Evolutionary conservation across 2,329 filamentous ascomycete species (phyloP).

Genomic region (Zarea fungicola): DNA sequence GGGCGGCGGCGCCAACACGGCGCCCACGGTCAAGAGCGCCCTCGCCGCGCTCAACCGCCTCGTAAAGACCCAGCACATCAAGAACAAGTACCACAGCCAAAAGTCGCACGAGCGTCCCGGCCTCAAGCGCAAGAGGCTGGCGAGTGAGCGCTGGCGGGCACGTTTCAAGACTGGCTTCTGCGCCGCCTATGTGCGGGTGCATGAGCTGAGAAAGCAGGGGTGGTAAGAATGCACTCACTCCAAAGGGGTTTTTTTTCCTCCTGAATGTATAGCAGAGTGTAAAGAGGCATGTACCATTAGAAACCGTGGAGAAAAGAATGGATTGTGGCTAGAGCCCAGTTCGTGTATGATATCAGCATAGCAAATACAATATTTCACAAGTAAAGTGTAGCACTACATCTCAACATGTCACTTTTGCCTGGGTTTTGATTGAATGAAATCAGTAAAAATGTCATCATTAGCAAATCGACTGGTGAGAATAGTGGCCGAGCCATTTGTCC

Average conservation of each 20-base stretch:
- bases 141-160: constrained; percentile 61
- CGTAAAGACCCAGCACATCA: constrained; percentile 51
- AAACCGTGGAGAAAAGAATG: no score
- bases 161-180: constrained; percentile 67
- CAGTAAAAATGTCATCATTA: no score
- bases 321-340: not conserved
- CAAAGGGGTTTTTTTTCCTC: no score
- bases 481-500: no score
- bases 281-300: constrained; percentile 8
- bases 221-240: constrained; percentile 57
- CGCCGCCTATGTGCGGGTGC: constrained; percentile 57
- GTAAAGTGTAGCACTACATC: no score
- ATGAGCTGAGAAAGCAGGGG: constrained; percentile 68
- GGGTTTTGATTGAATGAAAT: no score
- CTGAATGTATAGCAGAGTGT: not conserved
- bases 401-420: no score
- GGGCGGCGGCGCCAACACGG: constrained; percentile 13
- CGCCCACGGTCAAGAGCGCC: constrained; percentile 38
- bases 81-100: constrained; percentile 51
- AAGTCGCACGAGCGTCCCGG: constrained; percentile 70
- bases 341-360: constrained; percentile 8
- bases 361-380: not conserved
- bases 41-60: constrained; percentile 37
- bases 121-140: constrained; percentile 70
- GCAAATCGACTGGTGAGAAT: no score